These are phyloP conservation scores for Colletotrichum graminicola DNA, from an alignment of 2,329 filamentous ascomycete genomes.

Conservation along the genomic window DNA sequence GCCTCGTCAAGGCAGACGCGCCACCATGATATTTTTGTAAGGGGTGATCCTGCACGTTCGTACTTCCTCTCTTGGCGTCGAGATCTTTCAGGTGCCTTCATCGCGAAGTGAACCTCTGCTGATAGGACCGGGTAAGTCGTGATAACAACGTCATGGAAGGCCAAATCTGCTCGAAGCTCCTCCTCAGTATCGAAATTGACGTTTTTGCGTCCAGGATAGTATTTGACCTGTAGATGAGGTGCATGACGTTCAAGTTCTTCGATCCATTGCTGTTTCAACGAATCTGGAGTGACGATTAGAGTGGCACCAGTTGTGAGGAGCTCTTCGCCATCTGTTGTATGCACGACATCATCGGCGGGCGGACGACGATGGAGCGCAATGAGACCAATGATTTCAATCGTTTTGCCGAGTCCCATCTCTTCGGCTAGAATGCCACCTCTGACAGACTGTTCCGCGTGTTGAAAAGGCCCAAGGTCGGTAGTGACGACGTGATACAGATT, in stretches of 20 bases:
- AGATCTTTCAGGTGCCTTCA: conserved; percentile 75
- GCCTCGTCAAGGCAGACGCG: conserved; percentile 82
- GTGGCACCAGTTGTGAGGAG: conserved; percentile 67
- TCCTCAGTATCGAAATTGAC: conserved; percentile 52
- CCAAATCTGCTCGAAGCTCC: conserved; percentile 59
- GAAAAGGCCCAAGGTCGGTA: conserved; percentile 60
- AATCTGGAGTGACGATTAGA: conserved; percentile 70
- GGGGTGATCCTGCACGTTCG: conserved; percentile 76
- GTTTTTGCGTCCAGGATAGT: conserved; percentile 66
- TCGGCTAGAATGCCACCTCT: conserved; percentile 78
- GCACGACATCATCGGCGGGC: conserved; percentile 42
- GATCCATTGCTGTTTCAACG: conserved; percentile 72
- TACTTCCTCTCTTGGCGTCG: conserved; percentile 76
- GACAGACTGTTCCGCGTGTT: conserved; percentile 55
- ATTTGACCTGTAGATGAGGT: conserved; percentile 66
- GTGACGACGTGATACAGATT: conserved; percentile 72
- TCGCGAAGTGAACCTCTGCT: conserved; percentile 82
- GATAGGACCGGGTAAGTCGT: conserved; percentile 80
- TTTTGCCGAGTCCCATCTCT: conserved; percentile 88
- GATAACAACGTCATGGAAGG: conserved; percentile 69
- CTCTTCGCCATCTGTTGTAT: conserved; percentile 55
- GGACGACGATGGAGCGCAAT: conserved; percentile 72
- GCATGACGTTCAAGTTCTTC: conserved; percentile 71
- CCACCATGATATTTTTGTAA: conserved; percentile 90
- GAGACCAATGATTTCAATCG: conserved; percentile 79